Evolutionary conservation across 148 eudicot species (phyloP).

Genomic region (Limonium bicolor): DNA sequence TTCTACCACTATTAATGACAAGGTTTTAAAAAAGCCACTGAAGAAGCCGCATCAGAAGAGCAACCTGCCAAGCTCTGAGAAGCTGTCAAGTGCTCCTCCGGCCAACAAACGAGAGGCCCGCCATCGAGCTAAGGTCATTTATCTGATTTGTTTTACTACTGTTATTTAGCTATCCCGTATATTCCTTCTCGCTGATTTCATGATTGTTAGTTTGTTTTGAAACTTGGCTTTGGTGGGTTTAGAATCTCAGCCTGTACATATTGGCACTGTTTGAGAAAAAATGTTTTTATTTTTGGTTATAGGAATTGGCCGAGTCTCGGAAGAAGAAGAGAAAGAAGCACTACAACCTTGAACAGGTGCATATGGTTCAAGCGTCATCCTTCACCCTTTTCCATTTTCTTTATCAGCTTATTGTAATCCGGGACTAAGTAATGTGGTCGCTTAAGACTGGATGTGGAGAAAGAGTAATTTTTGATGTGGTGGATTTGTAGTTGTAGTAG

Average conservation of each 20-base stretch:
- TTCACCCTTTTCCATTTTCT: too few species aligned
- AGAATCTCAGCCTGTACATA: background rate
- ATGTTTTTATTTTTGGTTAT: constrained; percentile 8
- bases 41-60: too few species aligned
- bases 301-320: constrained; percentile 76
- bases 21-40: too few species aligned
- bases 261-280: constrained; percentile 3
- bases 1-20: too few species aligned
- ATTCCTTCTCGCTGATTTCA: background rate
- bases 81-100: too few species aligned
- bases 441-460: too few species aligned
- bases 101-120: constrained; percentile 33
- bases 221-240: background rate
- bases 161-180: background rate
- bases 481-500: too few species aligned
- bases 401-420: too few species aligned
- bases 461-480: too few species aligned
- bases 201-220: background rate
- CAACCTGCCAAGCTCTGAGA: too few species aligned
- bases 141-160: background rate
- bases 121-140: constrained; percentile 32
- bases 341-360: constrained; percentile 73
- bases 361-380: too few species aligned
- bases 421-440: too few species aligned
- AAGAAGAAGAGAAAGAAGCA: constrained; percentile 87